Evolutionary conservation across 1,284 basidiomycete species (phyloP).

Genomic region (Singerocomus inundabilis): DNA sequence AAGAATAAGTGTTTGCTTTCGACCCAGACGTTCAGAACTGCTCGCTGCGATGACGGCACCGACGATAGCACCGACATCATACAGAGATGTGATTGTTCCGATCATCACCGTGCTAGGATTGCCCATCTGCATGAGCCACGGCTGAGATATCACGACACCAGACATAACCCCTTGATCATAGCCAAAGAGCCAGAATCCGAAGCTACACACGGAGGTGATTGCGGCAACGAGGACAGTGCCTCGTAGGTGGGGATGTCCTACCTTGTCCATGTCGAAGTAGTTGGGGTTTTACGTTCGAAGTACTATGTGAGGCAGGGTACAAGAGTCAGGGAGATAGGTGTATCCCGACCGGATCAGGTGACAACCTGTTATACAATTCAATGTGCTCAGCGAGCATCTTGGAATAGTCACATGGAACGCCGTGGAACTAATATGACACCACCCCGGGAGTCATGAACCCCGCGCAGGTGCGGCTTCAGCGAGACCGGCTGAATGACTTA

Average conservation of each 20-base stretch:
- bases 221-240: slow-evolving; percentile 13
- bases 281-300: background rate
- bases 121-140: slow-evolving; percentile 19
- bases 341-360: background rate
- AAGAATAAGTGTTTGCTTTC: slow-evolving; percentile 14
- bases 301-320: no score
- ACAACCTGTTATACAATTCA: background rate
- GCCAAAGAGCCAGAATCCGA: slow-evolving; percentile 21
- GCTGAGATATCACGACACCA: slow-evolving; percentile 14
- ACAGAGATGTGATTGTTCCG: slow-evolving; percentile 22
- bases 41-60: slow-evolving; percentile 16
- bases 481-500: background rate
- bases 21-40: slow-evolving; percentile 15
- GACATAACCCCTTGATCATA: slow-evolving; percentile 22
- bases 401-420: slow-evolving; percentile 1
- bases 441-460: slow-evolving; percentile 8
- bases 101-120: slow-evolving; percentile 20
- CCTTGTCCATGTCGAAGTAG: slow-evolving; percentile 9
- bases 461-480: background rate
- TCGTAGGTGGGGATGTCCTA: slow-evolving; percentile 15
- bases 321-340: background rate
- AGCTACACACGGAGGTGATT: slow-evolving; percentile 20
- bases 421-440: background rate
- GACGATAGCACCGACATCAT: slow-evolving; percentile 14
- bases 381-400: background rate